Conservation (phyloP, 192 early-diverging fungal genomes). For the Mortierella alpina region DNA sequence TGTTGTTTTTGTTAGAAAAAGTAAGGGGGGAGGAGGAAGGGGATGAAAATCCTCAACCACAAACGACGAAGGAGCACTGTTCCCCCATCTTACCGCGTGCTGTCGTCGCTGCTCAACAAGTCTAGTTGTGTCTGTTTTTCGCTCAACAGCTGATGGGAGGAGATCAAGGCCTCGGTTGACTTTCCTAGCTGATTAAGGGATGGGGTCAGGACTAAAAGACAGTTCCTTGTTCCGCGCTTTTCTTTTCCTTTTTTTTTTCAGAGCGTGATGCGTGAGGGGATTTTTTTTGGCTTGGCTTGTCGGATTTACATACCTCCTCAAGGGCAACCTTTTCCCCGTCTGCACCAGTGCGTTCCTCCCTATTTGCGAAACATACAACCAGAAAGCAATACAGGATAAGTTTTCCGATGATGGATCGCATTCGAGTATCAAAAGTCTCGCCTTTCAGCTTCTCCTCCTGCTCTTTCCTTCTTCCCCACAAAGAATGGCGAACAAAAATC, state of each 20-base stretch:
- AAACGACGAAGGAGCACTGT: background rate
- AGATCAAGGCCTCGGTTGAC: slow-evolving; percentile 21
- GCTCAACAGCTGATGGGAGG: slow-evolving; percentile 8
- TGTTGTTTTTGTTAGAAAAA: background rate
- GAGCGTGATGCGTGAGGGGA: background rate
- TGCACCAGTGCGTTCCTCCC: slow-evolving; percentile 37
- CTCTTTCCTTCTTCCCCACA: background rate
- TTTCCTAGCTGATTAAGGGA: slow-evolving; percentile 23
- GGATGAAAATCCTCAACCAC: background rate
- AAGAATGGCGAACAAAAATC: background rate
- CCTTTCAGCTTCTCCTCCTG: background rate
- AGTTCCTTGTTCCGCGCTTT: background rate
- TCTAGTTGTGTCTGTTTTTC: slow-evolving; percentile 18
- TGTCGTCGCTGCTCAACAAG: slow-evolving; percentile 3
- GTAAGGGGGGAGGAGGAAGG: background rate
- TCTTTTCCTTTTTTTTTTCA: background rate
- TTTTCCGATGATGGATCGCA: background rate
- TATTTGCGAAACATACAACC: background rate
- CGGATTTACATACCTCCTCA: slow-evolving; percentile 36
- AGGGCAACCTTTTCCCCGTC: slow-evolving; percentile 43
- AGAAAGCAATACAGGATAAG: background rate
- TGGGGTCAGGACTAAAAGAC: background rate
- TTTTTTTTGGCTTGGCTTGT: background rate
- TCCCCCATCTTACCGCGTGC: slow-evolving; percentile 12
- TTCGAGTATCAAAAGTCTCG: background rate